Evolutionary conservation across 805 yeast species (phyloP).

Genomic region (Saccharomycopsis oosterbeekiorum): DNA sequence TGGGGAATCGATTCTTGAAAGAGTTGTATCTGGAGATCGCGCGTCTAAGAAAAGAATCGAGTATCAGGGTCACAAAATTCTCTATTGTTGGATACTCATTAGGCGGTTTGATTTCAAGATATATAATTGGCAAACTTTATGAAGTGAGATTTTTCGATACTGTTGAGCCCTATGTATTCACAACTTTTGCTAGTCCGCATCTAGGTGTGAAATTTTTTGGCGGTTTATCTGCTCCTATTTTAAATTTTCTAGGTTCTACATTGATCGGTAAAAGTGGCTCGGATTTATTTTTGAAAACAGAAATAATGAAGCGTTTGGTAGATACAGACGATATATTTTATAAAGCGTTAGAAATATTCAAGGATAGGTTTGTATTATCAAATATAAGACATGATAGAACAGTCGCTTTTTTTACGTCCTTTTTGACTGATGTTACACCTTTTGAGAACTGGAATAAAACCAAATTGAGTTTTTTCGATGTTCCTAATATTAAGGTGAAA

Average conservation of each 20-base stretch:
- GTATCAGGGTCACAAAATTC: constrained; percentile 38
- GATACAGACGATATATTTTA: constrained; percentile 40
- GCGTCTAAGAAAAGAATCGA: constrained; percentile 25
- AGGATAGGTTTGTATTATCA: constrained; percentile 52
- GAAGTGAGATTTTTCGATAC: constrained; percentile 44
- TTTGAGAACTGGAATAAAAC: constrained; percentile 49
- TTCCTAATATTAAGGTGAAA: constrained; percentile 28
- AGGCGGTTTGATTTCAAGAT: constrained; percentile 80
- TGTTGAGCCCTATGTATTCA: constrained; percentile 51
- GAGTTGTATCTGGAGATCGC: constrained; percentile 46
- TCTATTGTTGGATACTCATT: constrained; percentile 82
- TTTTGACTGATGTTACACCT: constrained; percentile 63
- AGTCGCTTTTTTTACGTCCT: constrained; percentile 80
- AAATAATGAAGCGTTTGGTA: constrained; percentile 42
- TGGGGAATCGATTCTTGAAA: constrained; percentile 58
- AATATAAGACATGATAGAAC: constrained; percentile 77
- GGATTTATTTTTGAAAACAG: constrained; percentile 54
- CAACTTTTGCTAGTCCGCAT: constrained; percentile 76
- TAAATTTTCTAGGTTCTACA: constrained; percentile 46
- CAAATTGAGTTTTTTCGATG: constrained; percentile 37
- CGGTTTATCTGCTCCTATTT: constrained; percentile 22
- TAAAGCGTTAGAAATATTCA: constrained; percentile 48
- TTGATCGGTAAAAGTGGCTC: constrained; percentile 59
- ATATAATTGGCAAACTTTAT: constrained; percentile 63
- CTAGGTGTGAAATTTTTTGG: constrained; percentile 48